A percentile compares a stretch with the other conserved stretches of the same genome.
Evolutionary conservation across 2,329 filamentous ascomycete species (phyloP).

Genomic region (Cytospora schulzeri): DNA sequence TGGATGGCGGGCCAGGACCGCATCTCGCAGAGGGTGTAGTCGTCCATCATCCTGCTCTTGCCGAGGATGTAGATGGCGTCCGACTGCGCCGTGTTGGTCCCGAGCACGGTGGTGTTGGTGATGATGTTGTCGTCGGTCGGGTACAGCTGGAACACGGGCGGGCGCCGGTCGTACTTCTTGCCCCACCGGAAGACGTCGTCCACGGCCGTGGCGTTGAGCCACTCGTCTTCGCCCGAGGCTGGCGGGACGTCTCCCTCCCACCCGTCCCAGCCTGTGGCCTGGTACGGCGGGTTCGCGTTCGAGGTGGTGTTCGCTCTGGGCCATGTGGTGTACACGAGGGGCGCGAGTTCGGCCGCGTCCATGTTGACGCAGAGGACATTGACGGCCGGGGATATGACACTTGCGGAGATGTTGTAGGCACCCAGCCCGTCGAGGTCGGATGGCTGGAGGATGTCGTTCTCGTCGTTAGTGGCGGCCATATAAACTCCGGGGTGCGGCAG

Average conservation of each 20-base stretch:
- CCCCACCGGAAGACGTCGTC: constrained; percentile 75
- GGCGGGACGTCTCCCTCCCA: constrained; percentile 46
- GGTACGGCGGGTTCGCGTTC: constrained; percentile 31
- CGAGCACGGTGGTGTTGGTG: constrained; percentile 50
- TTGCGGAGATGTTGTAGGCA: constrained; percentile 67
- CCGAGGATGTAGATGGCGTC: constrained; percentile 69
- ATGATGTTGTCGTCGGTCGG: constrained; percentile 69
- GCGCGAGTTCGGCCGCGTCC: constrained; percentile 57
- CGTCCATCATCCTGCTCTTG: constrained; percentile 43
- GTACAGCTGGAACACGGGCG: constrained; percentile 56
- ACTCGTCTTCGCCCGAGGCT: constrained; percentile 38
- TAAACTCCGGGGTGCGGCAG: constrained; percentile 75
- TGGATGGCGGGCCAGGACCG: constrained; percentile 63
- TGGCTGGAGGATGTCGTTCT: constrained; percentile 72
- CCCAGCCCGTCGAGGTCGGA: constrained; percentile 65
- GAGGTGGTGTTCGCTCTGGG: constrained; percentile 45
- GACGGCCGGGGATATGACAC: constrained; percentile 69
- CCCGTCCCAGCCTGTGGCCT: constrained; percentile 36
- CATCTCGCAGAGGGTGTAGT: constrained; percentile 70
- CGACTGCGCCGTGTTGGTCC: constrained; percentile 34
- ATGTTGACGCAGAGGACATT: constrained; percentile 76
- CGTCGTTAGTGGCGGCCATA: constrained; percentile 59
- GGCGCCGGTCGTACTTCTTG: constrained; percentile 48
- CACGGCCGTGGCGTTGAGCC: constrained; percentile 59
- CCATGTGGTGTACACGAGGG: constrained; percentile 67